phyloP scores from a whole-genome alignment of 1,139 yeast species.

The Suzukiozyma palmioleophila region DNA sequence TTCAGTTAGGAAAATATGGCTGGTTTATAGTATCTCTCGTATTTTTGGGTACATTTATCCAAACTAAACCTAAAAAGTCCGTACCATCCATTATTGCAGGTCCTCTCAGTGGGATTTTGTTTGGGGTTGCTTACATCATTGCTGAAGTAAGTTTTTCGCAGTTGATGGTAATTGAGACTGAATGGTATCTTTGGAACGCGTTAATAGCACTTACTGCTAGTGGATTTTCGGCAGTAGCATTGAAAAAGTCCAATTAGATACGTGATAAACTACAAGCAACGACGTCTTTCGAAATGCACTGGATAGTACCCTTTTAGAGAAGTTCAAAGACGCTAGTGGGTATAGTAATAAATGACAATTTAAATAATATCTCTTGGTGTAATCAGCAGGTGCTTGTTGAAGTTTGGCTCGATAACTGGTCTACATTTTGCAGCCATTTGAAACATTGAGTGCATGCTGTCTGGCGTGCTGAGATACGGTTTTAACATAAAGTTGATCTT shows the following conservation, averaged over 20 bases:
- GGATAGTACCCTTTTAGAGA: too few species aligned
- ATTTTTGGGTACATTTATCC: not conserved
- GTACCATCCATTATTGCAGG: not conserved
- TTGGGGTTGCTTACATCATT: not conserved
- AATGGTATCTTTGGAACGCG: conserved; percentile 3
- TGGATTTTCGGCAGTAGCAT: not conserved
- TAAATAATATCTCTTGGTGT: too few species aligned
- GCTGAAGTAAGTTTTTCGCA: conserved; percentile 2
- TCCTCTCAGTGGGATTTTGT: not conserved
- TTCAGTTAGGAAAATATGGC: not conserved
- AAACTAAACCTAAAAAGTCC: not conserved
- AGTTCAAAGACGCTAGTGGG: too few species aligned
- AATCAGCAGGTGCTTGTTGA: too few species aligned
- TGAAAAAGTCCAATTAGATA: not conserved
- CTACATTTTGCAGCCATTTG: too few species aligned
- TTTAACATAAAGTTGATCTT: too few species aligned
- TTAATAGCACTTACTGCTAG: not conserved
- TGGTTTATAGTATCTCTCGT: not conserved
- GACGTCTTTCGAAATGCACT: too few species aligned
- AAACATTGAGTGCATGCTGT: too few species aligned
- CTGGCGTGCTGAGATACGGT: too few species aligned
- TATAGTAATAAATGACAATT: too few species aligned
- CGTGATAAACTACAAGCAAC: too few species aligned
- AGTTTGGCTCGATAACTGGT: too few species aligned
- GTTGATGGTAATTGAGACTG: conserved; percentile 1